phyloP scores from a whole-genome alignment of 441 rosid genomes.

The Lepidium campestre region DNA sequence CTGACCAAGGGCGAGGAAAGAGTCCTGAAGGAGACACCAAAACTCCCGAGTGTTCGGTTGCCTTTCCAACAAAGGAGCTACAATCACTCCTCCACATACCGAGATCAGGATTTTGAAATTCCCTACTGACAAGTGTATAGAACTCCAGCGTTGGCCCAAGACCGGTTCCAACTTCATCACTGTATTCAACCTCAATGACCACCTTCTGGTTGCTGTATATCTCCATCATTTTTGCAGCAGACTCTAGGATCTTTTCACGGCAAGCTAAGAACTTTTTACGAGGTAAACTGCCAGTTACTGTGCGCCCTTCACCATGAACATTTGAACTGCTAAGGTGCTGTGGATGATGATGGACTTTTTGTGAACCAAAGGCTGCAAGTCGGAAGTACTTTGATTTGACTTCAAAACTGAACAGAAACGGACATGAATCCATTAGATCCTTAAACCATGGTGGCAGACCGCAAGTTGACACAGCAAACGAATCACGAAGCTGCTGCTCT shows the following conservation, averaged over 20 bases:
- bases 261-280: conserved; percentile 76
- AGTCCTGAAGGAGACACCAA: conserved; percentile 53
- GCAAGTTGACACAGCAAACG: conserved; percentile 60
- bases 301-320: conserved; percentile 47
- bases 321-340: conserved; percentile 43
- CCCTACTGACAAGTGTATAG: conserved; percentile 85
- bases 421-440: conserved; percentile 80
- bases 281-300: conserved; percentile 38
- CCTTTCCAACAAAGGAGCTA: conserved; percentile 22
- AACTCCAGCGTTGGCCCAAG: conserved; percentile 99
- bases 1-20: conserved; percentile 82
- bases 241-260: conserved; percentile 71
- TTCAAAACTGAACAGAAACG: conserved; percentile 91
- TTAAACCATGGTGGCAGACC: conserved; percentile 91
- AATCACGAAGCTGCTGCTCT: conserved; percentile 89
- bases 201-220: conserved; percentile 49
- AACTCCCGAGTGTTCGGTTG: conserved; percentile 30
- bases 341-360: conserved; percentile 36
- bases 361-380: conserved; percentile 71
- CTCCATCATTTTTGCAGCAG: conserved; percentile 89
- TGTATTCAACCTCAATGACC: conserved; percentile 80
- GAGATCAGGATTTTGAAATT: conserved; percentile 73
- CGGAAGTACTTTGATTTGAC: conserved; percentile 73
- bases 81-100: conserved; percentile 92
- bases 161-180: conserved; percentile 97